Percentiles rank a stretch among this genome's conserved stretches.
Conservation (phyloP, 2,329 filamentous ascomycete genomes). For the Metarhizium sp. region DNA sequence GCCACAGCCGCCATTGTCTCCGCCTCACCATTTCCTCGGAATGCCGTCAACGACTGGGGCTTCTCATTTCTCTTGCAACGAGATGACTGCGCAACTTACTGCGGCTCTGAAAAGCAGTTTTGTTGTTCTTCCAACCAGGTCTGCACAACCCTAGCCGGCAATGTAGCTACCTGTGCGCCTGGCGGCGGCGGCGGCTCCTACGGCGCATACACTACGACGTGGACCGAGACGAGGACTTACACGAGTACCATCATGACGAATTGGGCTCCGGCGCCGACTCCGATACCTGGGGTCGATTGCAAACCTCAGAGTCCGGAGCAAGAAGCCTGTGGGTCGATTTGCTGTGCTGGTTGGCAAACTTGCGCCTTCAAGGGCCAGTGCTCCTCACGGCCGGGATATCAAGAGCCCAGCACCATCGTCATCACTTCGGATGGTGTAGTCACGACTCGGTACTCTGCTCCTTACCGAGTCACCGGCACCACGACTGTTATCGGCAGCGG, state of each 20-base stretch:
- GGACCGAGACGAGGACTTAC: slow-evolving; percentile 50
- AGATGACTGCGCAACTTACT: slow-evolving; percentile 39
- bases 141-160: slow-evolving; percentile 40
- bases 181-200: slow-evolving; percentile 24
- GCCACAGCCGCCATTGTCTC: slow-evolving; percentile 23
- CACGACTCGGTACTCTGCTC: slow-evolving; percentile 45
- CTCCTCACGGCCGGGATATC: slow-evolving; percentile 39
- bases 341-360: slow-evolving; percentile 61
- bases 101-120: slow-evolving; percentile 44
- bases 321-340: slow-evolving; percentile 56
- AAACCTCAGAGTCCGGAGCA: slow-evolving; percentile 42
- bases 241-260: slow-evolving; percentile 49
- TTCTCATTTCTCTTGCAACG: slow-evolving; percentile 41
- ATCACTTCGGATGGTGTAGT: slow-evolving; percentile 36
- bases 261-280: slow-evolving; percentile 34
- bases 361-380: slow-evolving; percentile 54
- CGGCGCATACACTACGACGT: slow-evolving; percentile 44
- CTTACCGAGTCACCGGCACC: slow-evolving; percentile 44
- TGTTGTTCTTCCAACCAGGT: slow-evolving; percentile 41
- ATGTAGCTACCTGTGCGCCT: slow-evolving; percentile 39
- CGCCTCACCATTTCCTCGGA: slow-evolving; percentile 39
- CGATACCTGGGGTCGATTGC: slow-evolving; percentile 37
- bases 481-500: slow-evolving; percentile 46
- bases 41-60: slow-evolving; percentile 37
- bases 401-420: slow-evolving; percentile 30